Evolutionary conservation across 805 yeast genomes (phyloP).

Genomic region (Tetrapisispora namnaoensis): DNA sequence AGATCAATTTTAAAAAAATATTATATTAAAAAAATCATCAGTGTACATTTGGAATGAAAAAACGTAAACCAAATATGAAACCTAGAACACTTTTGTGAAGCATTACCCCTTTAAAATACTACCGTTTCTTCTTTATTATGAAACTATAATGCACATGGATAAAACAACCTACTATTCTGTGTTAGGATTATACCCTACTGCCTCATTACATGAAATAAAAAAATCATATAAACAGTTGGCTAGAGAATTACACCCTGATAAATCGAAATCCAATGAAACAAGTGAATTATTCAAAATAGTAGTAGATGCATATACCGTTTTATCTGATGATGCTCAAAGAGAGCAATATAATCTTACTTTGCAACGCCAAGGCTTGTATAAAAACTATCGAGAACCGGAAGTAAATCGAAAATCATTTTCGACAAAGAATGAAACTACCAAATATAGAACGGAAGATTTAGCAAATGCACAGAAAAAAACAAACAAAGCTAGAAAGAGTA

Average conservation of each 20-base stretch:
- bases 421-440: not conserved
- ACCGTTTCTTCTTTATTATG: not conserved
- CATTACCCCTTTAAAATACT: too few relatives aligned
- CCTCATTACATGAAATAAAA: slow-evolving; percentile 37
- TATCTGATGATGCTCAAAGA: slow-evolving; percentile 18
- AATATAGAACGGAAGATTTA: not conserved
- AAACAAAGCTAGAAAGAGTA: slow-evolving; percentile 9
- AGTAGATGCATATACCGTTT: slow-evolving; percentile 25
- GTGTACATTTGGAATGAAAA: too few relatives aligned
- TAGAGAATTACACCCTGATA: slow-evolving; percentile 69
- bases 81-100: too few relatives aligned
- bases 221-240: slow-evolving; percentile 75
- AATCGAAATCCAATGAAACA: slow-evolving; percentile 40
- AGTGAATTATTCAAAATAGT: slow-evolving; percentile 26
- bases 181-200: slow-evolving; percentile 19
- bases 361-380: slow-evolving; percentile 10
- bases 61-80: too few relatives aligned
- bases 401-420: not conserved
- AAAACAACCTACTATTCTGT: slow-evolving; percentile 25
- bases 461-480: not conserved
- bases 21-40: too few relatives aligned
- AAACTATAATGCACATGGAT: slow-evolving; percentile 15
- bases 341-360: slow-evolving; percentile 15
- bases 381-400: not conserved
- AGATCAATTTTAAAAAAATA: too few relatives aligned